Evolutionary conservation across 73 alveolate species (phyloP), one percentile per base, ranked within the genome.

Genomic region (Symbiodinium pilosum): DNA sequence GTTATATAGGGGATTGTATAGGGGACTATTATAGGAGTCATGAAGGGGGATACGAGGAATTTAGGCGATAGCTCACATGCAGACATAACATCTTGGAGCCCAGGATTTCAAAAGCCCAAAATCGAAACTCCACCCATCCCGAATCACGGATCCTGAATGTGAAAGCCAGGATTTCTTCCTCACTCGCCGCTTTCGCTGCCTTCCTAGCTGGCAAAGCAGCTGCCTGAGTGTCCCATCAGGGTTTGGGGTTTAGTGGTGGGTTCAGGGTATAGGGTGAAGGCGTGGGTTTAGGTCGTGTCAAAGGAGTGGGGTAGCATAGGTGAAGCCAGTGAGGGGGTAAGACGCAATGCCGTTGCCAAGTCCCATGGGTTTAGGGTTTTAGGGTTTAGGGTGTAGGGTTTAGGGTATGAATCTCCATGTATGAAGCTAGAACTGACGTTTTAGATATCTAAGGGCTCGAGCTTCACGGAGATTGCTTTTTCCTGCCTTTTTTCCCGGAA

Each of bases 121-220:
- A 3, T 32, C 73, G 9, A 56, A 56, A 16, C 73, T 32, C 73
- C 9, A 56, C 32, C n/a, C n/a, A 20, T 3, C 34, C 26, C 3
- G 21, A 20, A 3, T 32, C 32, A 5, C 21, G n/a, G 32, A 56
- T 6, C 75, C 75, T 56, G 6, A 56, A 56, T 11, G 7, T 6
- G 16, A 34, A 56, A 5, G 34, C 32, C 75, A 56, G 75, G n/a
- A 86, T 86, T 54, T 51, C 94, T 11, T 8, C 64, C 28, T 86
- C 94, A 8, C 84, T 86, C 40, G 54, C 84, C 11, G 94, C 39
- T 30, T 52, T 86, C 42, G 94, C 94, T 47, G 94, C 84, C 41
- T 86, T 47, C 73, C 84, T 86, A 24, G 56, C 84, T 18, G 64
- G 71, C 83, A 86, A 36, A 20, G 94, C 42, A 6, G 56, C 59